phyloP scores from a whole-genome alignment of 176 grass and related monocot genomes.

The Cocos nucifera region DNA sequence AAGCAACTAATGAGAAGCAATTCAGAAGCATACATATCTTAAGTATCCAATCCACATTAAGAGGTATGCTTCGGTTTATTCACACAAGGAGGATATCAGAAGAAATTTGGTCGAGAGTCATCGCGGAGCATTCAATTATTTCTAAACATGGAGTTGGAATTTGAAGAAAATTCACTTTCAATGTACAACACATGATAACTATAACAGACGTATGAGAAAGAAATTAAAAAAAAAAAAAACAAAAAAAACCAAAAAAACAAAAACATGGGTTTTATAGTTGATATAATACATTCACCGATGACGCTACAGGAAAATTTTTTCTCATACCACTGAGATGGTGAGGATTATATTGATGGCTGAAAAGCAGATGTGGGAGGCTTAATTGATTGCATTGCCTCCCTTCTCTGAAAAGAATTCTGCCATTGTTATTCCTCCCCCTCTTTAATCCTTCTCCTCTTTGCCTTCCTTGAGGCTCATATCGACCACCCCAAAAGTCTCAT shows the following conservation, averaged over 20 bases:
- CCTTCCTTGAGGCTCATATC: conserved; percentile 83
- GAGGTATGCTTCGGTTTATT: not conserved
- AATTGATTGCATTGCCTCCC: conserved; percentile 16
- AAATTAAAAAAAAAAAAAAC: not conserved
- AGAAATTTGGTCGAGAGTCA: too few species aligned
- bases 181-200: conserved; percentile 54
- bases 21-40: too few species aligned
- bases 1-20: too few species aligned
- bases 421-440: not conserved
- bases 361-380: conserved; percentile 22
- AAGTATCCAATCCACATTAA: not conserved
- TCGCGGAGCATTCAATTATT: too few species aligned
- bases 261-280: conserved; percentile 46
- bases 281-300: conserved; percentile 46
- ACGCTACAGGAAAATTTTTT: conserved; percentile 21
- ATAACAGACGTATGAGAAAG: conserved; percentile 29
- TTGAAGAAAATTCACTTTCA: conserved; percentile 62
- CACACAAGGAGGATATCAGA: not conserved
- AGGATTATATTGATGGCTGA: conserved; percentile 19
- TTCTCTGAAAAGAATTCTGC: not conserved
- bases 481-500: conserved; percentile 35
- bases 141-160: not conserved
- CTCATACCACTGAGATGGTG: conserved; percentile 40
- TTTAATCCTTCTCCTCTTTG: conserved; percentile 79
- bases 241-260: conserved; percentile 19